phyloP scores from a whole-genome alignment of 768 basidiomycete genomes.

The Leucosporidium yakuticum region DNA sequence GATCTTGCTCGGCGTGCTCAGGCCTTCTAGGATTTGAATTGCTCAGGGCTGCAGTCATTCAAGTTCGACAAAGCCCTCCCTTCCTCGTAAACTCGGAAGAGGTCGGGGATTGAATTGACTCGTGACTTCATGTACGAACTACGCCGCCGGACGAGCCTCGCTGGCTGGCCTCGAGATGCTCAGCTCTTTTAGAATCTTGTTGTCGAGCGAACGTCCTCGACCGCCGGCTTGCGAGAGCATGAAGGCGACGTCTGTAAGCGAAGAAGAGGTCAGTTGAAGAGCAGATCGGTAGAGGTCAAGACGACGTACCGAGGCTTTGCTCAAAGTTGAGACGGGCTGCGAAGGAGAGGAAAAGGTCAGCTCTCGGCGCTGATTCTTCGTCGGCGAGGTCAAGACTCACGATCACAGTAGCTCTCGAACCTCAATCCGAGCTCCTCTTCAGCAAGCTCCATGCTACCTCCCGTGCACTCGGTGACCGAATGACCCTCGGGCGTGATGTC shows the following conservation, averaged over 20 bases:
- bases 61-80: too few relatives aligned
- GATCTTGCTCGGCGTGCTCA: too few relatives aligned
- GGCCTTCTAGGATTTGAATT: too few relatives aligned
- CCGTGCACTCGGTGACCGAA: constrained; percentile 92
- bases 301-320: constrained; percentile 24
- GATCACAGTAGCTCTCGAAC: constrained; percentile 96
- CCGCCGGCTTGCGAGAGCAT: constrained; percentile 70
- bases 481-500: constrained; percentile 84
- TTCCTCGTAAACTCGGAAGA: too few relatives aligned
- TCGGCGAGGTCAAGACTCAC: neutral
- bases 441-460: constrained; percentile 88
- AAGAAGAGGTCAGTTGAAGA: neutral
- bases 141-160: constrained; percentile 10
- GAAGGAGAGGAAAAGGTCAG: neutral
- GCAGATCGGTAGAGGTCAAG: neutral
- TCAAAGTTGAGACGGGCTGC: constrained; percentile 35
- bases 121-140: too few relatives aligned
- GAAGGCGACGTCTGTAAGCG: constrained; percentile 52
- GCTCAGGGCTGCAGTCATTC: too few relatives aligned
- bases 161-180: constrained; percentile 5
- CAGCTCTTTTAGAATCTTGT: constrained; percentile 25
- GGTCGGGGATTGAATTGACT: too few relatives aligned
- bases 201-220: constrained; percentile 5
- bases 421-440: constrained; percentile 85
- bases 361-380: neutral